These are phyloP conservation scores for Pleurotus giganteus DNA, from an alignment of 768 basidiomycete species.

Conservation along the genomic window DNA sequence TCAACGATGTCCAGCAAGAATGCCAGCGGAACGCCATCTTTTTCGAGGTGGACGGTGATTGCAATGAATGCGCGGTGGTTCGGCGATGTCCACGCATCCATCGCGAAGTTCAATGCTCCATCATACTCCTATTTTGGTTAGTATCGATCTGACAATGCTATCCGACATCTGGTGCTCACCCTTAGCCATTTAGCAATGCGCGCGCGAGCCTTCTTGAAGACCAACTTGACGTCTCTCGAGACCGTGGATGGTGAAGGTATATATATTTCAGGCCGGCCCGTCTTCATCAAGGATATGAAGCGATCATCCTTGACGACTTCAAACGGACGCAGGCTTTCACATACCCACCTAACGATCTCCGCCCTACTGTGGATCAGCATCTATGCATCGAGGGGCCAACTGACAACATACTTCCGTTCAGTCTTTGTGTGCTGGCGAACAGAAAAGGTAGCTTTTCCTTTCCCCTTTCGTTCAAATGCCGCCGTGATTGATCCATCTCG, in stretches of 20 bases:
- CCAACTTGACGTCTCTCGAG: conserved; percentile 24
- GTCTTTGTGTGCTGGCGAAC: conserved; percentile 21
- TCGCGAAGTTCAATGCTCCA: conserved; percentile 26
- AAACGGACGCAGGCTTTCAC: conserved; percentile 30
- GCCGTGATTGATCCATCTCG: conserved; percentile 22
- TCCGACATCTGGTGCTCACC: conserved; percentile 14
- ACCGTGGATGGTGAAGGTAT: conserved; percentile 32
- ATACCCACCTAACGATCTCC: conserved; percentile 32
- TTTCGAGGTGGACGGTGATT: conserved; percentile 28
- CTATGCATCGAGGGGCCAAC: too few relatives aligned
- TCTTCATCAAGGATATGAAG: conserved; percentile 29
- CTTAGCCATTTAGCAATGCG: conserved; percentile 27
- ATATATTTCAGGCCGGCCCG: conserved; percentile 29
- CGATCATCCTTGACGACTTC: conserved; percentile 28
- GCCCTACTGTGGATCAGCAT: conserved; percentile 15
- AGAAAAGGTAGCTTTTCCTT: conserved; percentile 28
- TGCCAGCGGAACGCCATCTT: conserved; percentile 21
- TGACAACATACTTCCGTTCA: conserved; percentile 20
- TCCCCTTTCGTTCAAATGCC: conserved; percentile 27
- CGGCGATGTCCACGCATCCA: conserved; percentile 15
- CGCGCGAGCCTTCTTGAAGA: conserved; percentile 20
- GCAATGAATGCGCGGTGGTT: conserved; percentile 14
- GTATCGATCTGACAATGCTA: not conserved
- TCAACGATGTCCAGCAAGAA: conserved; percentile 37
- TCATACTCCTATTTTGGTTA: conserved; percentile 22